Evolutionary conservation across 2,329 filamentous ascomycete species (phyloP), one percentile per base, ranked within the genome.

Genomic region (Aspergillus vadensis): DNA sequence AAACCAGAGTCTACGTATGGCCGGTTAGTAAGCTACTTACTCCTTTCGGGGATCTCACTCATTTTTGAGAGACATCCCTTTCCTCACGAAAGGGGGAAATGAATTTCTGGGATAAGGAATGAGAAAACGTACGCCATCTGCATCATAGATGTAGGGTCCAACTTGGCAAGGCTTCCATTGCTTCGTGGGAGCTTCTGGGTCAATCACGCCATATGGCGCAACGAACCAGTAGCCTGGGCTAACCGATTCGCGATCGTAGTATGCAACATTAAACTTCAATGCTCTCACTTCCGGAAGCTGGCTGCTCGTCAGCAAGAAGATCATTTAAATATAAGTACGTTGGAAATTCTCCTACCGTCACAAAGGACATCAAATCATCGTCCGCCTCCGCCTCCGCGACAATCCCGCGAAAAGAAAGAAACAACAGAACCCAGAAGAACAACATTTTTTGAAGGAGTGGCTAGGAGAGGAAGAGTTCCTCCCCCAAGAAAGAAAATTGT

Each of bases 81-180:
- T 23, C 19, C 19, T n/a, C 17, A 23, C 62, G 14, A 36, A 36
- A 36, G 17, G 6, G 19, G 25, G 9, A 44, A 53, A 30, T 23
- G 15, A n/a, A 7, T 30, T 19, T 21, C 23, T 15, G 5, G 23
- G n/a, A 32, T 12, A 4, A 43, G 27, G 52, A 44, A 43, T n/a
- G 41, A 53, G 36, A 2, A 55, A 49, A 65, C 72, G 53, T 71
- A 78, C 75, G 54, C 80, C 80, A 67, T 76, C 72, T 62, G 78
- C 79, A 68, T 83, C 81, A 65, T 81, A 82, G 39, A 83, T 82
- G 64, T 82, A 78, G 25, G 81, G 77, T 5, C 80, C 80, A 43
- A 79, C 74, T 67, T 82, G 79, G 62, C 76, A 70, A 52, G 80
- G 79, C 56, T 77, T 73, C 63, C 65, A 72, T 48, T 67, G 67